Evolutionary conservation across 495 filamentous ascomycete species (phyloP), one percentile per base, ranked within the genome.

Genomic region (Tuber indicum): DNA sequence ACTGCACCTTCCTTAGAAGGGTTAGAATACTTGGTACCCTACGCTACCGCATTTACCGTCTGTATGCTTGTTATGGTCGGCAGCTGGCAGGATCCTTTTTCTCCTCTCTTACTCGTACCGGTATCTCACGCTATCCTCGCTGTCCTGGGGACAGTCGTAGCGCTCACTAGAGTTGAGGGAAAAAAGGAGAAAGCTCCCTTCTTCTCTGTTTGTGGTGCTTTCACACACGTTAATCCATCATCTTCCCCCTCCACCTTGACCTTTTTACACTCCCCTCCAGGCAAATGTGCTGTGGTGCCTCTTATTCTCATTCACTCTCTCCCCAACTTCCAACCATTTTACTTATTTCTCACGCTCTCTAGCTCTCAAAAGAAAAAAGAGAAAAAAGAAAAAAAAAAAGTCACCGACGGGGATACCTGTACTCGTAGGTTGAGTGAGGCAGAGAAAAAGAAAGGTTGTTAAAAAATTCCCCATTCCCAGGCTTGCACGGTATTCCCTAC

Each of bases 31-130:
- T 36, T 12, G 17, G 32, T 66, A 17, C 26, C 14, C 58, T 66
- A 66, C 26, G 16, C 58, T 66, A 66, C 58, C 26, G 58, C 32
- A 66, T 66, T 66, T 66, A 66, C 58, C 58, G 32, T 66, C 58
- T 26, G 14, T 26, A 66, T 36, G 58, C 58, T 66, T 16, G 52
- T 32, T 62, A 62, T 62, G 52, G 52, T 23, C 32, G 26, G 58
- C 58, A 66, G 58, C n/a, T 66, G 58, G 58, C 58, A 32, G 58
- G 58, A 66, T 32, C 26, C 58, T 17, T 14, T 32, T 32, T 17
- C 12, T 32, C 26, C n/a, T 66, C 12, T 12, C 58, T 7, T 5
- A 12, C 58, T 32, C 49, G 0, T n/a, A 52, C n/a, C n/a, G 23
- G 23, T 58, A n/a, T 26, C 52, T 36, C 52, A 62, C 52, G 23